Evolutionary conservation across 495 filamentous ascomycete genomes (phyloP).

Genomic region (Jackrogersella multiformis): DNA sequence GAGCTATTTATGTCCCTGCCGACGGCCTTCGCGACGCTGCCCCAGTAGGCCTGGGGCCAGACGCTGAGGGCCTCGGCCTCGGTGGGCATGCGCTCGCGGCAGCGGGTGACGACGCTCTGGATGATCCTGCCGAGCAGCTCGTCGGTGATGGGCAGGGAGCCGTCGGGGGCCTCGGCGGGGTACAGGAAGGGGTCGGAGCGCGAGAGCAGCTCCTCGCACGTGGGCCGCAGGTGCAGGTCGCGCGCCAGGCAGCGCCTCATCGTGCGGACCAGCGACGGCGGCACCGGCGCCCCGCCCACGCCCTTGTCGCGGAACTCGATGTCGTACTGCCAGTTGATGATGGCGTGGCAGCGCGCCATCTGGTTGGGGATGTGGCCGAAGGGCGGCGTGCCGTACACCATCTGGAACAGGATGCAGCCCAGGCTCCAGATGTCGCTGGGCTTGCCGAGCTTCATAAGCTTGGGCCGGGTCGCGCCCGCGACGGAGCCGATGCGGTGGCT

Average conservation of each 20-base stretch:
- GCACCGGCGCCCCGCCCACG: slow-evolving; percentile 76
- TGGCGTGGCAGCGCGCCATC: slow-evolving; percentile 77
- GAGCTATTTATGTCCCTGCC: slow-evolving; percentile 26
- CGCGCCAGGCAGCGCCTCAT: slow-evolving; percentile 82
- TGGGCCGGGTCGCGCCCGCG: slow-evolving; percentile 60
- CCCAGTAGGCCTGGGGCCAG: slow-evolving; percentile 70
- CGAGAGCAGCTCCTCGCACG: slow-evolving; percentile 76
- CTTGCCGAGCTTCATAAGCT: slow-evolving; percentile 95
- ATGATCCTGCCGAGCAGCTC: slow-evolving; percentile 81
- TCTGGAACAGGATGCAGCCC: slow-evolving; percentile 96
- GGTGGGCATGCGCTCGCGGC: slow-evolving; percentile 71
- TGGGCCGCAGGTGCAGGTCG: slow-evolving; percentile 79
- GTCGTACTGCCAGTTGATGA: slow-evolving; percentile 83
- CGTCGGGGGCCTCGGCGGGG: slow-evolving; percentile 69
- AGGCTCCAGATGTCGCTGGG: slow-evolving; percentile 95
- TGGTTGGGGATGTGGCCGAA: slow-evolving; percentile 92
- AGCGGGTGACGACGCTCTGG: slow-evolving; percentile 78
- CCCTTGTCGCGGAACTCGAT: slow-evolving; percentile 84
- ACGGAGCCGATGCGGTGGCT: slow-evolving; percentile 45
- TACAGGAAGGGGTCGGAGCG: slow-evolving; percentile 82
- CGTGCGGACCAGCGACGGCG: slow-evolving; percentile 73
- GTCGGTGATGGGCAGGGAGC: slow-evolving; percentile 75
- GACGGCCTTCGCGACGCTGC: slow-evolving; percentile 60
- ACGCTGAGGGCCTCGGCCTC: slow-evolving; percentile 71
- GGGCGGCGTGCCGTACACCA: slow-evolving; percentile 92